A percentile compares a stretch with the other conserved stretches of the same genome.
Conservation (phyloP, 2,329 filamentous ascomycete genomes). For the Stemphylium lycopersici region DNA sequence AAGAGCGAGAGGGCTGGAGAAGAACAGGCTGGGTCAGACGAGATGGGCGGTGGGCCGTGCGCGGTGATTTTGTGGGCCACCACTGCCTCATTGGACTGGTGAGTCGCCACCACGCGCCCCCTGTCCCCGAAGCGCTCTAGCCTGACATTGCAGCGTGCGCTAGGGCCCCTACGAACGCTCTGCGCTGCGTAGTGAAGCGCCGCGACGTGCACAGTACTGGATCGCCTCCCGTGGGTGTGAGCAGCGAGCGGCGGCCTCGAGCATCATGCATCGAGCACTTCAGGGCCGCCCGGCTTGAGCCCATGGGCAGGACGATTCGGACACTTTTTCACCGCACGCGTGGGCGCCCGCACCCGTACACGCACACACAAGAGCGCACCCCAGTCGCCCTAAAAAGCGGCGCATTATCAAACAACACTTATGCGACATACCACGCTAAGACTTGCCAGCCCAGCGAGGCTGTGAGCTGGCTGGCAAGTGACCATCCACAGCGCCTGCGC, state of each 20-base stretch:
- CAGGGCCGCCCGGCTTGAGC: neutral
- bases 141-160: neutral
- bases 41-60: constrained; percentile 13
- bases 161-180: constrained; percentile 5
- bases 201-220: constrained; percentile 5
- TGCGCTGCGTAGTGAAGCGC: constrained; percentile 10
- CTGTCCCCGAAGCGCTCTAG: constrained; percentile 8
- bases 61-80: constrained; percentile 3
- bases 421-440: constrained; percentile 33
- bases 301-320: neutral
- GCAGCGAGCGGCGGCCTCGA: constrained; percentile 3
- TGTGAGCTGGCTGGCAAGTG: constrained; percentile 28
- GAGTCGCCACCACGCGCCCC: constrained; percentile 12
- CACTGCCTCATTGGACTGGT: constrained; percentile 4
- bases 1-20: constrained; percentile 19
- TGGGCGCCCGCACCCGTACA: neutral
- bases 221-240: constrained; percentile 3
- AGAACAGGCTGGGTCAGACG: constrained; percentile 15
- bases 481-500: constrained; percentile 23
- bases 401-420: constrained; percentile 35
- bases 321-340: neutral
- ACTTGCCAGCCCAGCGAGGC: constrained; percentile 31
- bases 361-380: neutral
- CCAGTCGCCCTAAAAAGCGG: constrained; percentile 17
- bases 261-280: neutral